Percentiles rank a stretch among this genome's conserved stretches.
Conservation (phyloP, 345 rosid genomes). For the Eucalyptus brandiana region DNA sequence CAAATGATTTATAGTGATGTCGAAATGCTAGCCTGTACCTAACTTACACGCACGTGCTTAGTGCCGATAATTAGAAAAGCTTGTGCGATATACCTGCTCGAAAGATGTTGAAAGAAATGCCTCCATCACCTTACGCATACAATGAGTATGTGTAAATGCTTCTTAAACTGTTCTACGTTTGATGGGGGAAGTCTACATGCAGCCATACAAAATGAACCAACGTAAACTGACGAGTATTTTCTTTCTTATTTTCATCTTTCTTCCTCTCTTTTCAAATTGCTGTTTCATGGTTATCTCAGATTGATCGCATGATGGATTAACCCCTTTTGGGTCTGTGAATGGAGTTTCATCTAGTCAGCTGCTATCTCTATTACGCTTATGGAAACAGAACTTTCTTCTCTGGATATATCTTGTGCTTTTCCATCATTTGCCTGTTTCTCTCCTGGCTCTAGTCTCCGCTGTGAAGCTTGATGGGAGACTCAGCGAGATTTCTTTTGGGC, state of each 20-base stretch:
- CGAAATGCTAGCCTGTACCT: background rate
- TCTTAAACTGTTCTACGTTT: background rate
- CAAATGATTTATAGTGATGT: background rate
- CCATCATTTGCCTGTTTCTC: background rate
- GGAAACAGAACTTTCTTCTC: background rate
- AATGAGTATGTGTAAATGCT: background rate
- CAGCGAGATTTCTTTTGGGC: background rate
- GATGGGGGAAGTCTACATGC: background rate
- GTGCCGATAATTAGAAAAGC: background rate
- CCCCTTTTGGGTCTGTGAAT: background rate
- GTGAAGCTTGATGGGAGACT: background rate
- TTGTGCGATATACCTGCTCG: background rate
- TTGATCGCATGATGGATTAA: background rate
- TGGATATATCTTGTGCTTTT: background rate
- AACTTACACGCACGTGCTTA: background rate
- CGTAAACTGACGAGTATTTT: background rate
- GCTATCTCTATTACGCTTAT: background rate
- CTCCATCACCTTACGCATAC: background rate
- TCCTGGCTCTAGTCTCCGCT: background rate
- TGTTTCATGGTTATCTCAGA: background rate
- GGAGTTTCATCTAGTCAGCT: background rate
- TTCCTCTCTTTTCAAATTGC: background rate
- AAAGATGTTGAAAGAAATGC: background rate
- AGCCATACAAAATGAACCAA: background rate
- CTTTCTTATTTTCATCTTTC: background rate